phyloP scores from a whole-genome alignment of 1,284 basidiomycete genomes.

The Vanrija humicola region DNA sequence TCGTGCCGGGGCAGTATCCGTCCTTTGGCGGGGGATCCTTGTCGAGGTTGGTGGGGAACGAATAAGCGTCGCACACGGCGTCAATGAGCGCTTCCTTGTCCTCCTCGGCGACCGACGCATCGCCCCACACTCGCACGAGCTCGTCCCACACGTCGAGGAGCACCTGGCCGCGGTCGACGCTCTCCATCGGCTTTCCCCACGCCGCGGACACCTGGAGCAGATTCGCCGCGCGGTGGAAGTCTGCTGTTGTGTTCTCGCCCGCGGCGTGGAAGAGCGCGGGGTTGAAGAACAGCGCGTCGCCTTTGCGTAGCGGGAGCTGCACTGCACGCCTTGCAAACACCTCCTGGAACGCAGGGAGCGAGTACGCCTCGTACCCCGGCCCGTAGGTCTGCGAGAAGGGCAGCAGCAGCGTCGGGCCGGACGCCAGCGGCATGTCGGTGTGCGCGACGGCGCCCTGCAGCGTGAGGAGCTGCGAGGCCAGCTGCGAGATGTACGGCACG shows the following conservation, averaged over 20 bases:
- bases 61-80: slow-evolving; percentile 12
- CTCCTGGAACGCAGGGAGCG: background rate
- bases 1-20: slow-evolving; percentile 12
- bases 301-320: slow-evolving; percentile 13
- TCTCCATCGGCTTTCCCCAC: slow-evolving; percentile 22
- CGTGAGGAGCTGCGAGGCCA: slow-evolving; percentile 16
- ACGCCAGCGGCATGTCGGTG: slow-evolving; percentile 18
- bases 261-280: slow-evolving; percentile 25
- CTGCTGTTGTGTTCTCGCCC: slow-evolving; percentile 7
- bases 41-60: slow-evolving; percentile 20
- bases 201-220: slow-evolving; percentile 18
- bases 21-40: slow-evolving; percentile 13
- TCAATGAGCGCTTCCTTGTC: slow-evolving; percentile 4
- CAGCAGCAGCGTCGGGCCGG: slow-evolving; percentile 18
- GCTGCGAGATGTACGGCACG: slow-evolving; percentile 11
- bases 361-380: slow-evolving; percentile 13
- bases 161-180: slow-evolving; percentile 10
- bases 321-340: slow-evolving; percentile 6
- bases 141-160: background rate
- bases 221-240: slow-evolving; percentile 11
- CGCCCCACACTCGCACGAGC: background rate
- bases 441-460: slow-evolving; percentile 21
- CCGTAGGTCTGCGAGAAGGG: slow-evolving; percentile 15
- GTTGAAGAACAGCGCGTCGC: slow-evolving; percentile 26
- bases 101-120: background rate